Base-by-base conservation (phyloP, 768 basidiomycete genomes). In the Coprinopsis cinerea region DNA sequence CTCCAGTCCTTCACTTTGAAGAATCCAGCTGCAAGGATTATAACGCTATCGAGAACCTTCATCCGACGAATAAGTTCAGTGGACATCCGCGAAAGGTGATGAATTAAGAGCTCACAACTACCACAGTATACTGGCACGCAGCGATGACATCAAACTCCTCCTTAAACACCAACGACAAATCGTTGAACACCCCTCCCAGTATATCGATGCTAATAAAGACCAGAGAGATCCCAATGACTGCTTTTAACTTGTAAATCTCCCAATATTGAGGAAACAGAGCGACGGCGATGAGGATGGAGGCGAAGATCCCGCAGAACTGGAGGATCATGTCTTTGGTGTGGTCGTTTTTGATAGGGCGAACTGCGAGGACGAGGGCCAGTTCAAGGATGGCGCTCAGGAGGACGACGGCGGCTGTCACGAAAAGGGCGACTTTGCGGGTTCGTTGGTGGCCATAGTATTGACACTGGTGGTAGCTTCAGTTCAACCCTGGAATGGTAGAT, bases 171-270 rank as follows among this genome's bases (percentile, higher is more conserved):
- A 90, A 72, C 23, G 83, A 85, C 5, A 88, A 67, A 53, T 78
- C 72, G 48, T 78, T 83, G 66, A 88, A 88, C 1, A 90, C 63
- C 4, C 79, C 84, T 25, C 88, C 89, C 7, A 80, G 59, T 47
- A 82, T 71, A 59, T 92, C 89, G 44, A 91, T 71, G 7, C 65
- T 55, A 68, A 91, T 82, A 67, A 91, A 90, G 5, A 70, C 36
- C 37, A 85, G 66, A 0, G 83, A 86, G 45, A 92, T 79, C 6
- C 89, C 88, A 20, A 78, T 59, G 32, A 85, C 82, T 54, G 81
- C 76, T 54, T 70, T 71, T 57, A 73, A 70, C 53, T 77, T 76
- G 65, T 76, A 84, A 39, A 92, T 90, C 59, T 90, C 86, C 62
- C 74, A 80, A 57, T 84, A 91, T 62, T 92, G 88, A 0, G 89